A percentile compares a stretch with the other conserved stretches of the same genome.
Evolutionary conservation across 78 protist genomes (phyloP).

Genomic region (Carpediemonas membranifera): DNA sequence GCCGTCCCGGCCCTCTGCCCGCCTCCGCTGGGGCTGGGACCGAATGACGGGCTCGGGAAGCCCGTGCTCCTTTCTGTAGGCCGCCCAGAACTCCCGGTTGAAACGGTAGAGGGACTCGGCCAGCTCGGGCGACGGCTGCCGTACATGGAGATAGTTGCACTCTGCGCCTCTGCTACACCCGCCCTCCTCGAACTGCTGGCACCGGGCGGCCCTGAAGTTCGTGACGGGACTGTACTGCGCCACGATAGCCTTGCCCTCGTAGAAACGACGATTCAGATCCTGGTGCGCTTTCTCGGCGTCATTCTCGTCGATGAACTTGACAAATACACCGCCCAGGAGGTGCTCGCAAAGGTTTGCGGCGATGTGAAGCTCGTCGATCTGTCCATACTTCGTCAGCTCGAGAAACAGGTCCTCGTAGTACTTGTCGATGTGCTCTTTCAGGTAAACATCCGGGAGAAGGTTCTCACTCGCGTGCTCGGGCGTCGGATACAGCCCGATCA

Average conservation of each 20-base stretch:
- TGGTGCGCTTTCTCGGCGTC: slow-evolving; percentile 66
- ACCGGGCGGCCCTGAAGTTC: slow-evolving; percentile 85
- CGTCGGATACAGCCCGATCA: no score
- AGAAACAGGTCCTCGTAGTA: slow-evolving; percentile 73
- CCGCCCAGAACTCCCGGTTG: background rate
- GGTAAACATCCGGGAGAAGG: no score
- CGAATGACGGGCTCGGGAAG: no score
- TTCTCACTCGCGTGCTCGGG: no score
- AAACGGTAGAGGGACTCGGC: background rate
- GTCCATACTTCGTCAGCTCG: slow-evolving; percentile 53
- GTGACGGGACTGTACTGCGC: slow-evolving; percentile 94
- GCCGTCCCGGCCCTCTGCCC: no score
- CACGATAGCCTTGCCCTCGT: slow-evolving; percentile 61
- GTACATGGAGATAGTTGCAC: slow-evolving; percentile 94
- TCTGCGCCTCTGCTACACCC: slow-evolving; percentile 83
- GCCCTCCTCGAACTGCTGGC: slow-evolving; percentile 77
- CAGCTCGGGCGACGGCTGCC: slow-evolving; percentile 6
- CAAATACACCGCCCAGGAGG: slow-evolving; percentile 88
- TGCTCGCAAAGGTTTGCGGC: slow-evolving; percentile 62
- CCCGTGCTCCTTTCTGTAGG: no score
- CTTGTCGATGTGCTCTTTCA: slow-evolving; percentile 45
- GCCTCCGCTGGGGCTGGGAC: no score
- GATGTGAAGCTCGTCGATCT: slow-evolving; percentile 17
- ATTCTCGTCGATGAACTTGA: slow-evolving; percentile 73
- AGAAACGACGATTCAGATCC: slow-evolving; percentile 65